These are phyloP conservation scores for Xylaria digitata DNA, from an alignment of 2,329 filamentous ascomycete genomes.

Conservation along the genomic window DNA sequence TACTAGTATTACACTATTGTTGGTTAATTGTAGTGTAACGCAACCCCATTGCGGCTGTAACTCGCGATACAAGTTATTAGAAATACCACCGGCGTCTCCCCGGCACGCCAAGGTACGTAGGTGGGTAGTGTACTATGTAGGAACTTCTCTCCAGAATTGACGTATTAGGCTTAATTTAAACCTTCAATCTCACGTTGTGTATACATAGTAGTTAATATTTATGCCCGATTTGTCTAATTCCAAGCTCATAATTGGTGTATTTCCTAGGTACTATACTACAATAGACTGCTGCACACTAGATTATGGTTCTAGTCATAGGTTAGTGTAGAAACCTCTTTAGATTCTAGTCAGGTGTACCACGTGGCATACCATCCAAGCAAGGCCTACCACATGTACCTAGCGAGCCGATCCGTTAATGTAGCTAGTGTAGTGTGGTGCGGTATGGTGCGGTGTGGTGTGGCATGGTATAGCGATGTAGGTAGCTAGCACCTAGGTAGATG, in stretches of 20 bases:
- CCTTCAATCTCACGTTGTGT: no score
- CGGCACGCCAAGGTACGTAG: not conserved
- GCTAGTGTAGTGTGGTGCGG: not conserved
- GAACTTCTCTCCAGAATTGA: no score
- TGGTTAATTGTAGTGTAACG: no score
- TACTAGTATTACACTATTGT: no score
- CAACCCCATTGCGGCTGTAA: not conserved
- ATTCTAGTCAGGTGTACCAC: not conserved
- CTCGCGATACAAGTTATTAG: not conserved
- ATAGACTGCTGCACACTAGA: not conserved
- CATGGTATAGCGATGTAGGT: no score
- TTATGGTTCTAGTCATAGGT: not conserved
- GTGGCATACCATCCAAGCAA: slow-evolving; percentile 1
- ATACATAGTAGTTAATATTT: not conserved
- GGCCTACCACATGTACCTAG: not conserved
- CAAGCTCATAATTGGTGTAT: not conserved
- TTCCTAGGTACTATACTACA: no score
- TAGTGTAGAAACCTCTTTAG: not conserved
- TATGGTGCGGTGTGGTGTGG: no score
- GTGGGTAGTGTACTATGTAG: no score
- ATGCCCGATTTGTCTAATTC: not conserved
- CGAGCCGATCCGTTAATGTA: slow-evolving; percentile 14
- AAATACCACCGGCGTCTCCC: not conserved
- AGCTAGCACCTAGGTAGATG: no score
- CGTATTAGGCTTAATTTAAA: no score